Evolutionary conservation across 352 stramenopile species (phyloP), one percentile per base, ranked within the genome.

Genomic region (Pythium apleroticum): DNA sequence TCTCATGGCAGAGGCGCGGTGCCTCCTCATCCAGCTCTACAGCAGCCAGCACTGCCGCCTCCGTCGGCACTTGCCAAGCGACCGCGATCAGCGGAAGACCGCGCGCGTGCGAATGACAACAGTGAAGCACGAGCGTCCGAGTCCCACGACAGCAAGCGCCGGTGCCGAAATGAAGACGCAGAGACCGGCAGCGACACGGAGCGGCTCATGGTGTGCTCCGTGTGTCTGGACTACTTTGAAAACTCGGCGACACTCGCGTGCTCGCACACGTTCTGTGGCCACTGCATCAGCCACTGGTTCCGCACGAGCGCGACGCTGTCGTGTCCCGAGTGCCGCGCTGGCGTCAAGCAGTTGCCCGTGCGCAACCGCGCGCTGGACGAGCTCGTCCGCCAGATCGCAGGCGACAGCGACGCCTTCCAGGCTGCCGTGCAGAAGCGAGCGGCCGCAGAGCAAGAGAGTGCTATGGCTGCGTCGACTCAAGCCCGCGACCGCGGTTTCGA

Each of bases 151-250:
- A 69, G 68, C 39, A 74, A 77, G 46, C 71, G 74, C 31, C 50
- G 57, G 5, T 63, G 66, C 11, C 58, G 65, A 17, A 11, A 59
- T 27, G 45, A 22, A 19, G 41, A 49, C 41, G 4, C n/a, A 2
- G 41, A 49, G 11, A 25, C 52, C 15, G 31, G 24, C 4, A 69
- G 81, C 57, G 82, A 91, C 53, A 72, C 74, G 31, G 84, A 93
- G 65, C 79, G 79, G 25, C 72, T 89, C 25, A 89, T 95, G 80
- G 73, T 88, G 56, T 95, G 87, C 43, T 72, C 87, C 0, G 84
- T 95, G 41, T 95, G 87, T 68, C 75, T 93, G 30, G 86, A 95
- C 57, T 93, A 86, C 61, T 95, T 86, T 55, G 76, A 91, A 45
- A 72, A 77, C 28, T 91, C 82, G 62, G 83, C 81, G 39, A 95